These are phyloP conservation scores for Eragrostis nindensis DNA, from an alignment of 176 grass and related monocot genomes.

Conservation along the genomic window DNA sequence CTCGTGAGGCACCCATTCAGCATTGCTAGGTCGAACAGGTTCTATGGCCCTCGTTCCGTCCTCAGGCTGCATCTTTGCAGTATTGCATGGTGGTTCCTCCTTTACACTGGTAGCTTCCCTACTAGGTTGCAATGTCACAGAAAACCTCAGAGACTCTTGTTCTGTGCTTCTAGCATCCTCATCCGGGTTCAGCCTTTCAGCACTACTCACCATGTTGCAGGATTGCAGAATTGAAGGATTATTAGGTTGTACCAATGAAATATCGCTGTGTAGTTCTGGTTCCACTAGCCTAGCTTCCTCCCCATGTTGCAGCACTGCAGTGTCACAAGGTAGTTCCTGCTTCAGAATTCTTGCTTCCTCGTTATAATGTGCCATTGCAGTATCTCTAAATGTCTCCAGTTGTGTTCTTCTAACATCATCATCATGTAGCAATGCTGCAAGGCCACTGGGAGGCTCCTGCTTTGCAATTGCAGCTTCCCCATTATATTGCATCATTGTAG, in stretches of 20 bases:
- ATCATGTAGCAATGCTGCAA: not conserved
- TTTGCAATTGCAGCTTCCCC: not conserved
- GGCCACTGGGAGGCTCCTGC: not conserved
- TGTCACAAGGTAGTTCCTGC: constrained; percentile 7
- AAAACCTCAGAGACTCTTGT: not conserved
- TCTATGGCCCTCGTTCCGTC: not conserved
- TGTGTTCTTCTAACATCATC: not conserved
- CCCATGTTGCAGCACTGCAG: not conserved
- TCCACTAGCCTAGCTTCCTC: constrained; percentile 2
- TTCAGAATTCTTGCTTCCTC: not conserved
- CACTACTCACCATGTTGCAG: not conserved
- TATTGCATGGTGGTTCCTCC: constrained; percentile 2
- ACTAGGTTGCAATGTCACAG: not conserved
- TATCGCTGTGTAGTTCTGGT: constrained; percentile 7
- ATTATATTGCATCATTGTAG: not conserved
- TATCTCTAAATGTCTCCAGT: not conserved
- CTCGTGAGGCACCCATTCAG: constrained; percentile 20
- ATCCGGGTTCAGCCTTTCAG: not conserved
- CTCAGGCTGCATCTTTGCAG: not conserved
- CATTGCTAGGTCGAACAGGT: constrained; percentile 25
- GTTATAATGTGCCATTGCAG: not conserved
- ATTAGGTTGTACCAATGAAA: constrained; percentile 3
- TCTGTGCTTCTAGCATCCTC: constrained; percentile 8
- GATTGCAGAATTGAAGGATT: not conserved
- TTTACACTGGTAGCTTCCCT: constrained; percentile 3